Percentiles rank a stretch among this genome's conserved stretches.
Evolutionary conservation across 768 basidiomycete species (phyloP).

Genomic region (Xanthoconium stramineum): DNA sequence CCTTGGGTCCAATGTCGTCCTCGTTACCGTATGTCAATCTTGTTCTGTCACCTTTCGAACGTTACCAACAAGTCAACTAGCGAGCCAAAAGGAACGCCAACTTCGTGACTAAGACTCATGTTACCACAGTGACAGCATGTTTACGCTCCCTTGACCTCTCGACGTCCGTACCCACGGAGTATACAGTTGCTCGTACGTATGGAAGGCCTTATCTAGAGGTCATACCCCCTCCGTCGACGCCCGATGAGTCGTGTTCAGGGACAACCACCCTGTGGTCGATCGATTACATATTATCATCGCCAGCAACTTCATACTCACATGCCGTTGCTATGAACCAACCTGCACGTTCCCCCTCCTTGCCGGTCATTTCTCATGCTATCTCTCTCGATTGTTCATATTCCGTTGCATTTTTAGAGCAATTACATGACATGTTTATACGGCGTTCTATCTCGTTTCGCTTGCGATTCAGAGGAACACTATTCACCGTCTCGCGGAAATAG

Average conservation of each 20-base stretch:
- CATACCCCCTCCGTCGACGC: neutral
- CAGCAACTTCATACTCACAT: slow-evolving; percentile 1
- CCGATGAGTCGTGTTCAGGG: slow-evolving; percentile 4
- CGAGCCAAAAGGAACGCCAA: neutral
- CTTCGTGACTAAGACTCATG: neutral
- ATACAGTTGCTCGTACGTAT: neutral
- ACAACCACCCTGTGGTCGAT: neutral
- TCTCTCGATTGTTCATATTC: slow-evolving; percentile 4
- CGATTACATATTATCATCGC: slow-evolving; percentile 8
- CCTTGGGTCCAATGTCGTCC: neutral
- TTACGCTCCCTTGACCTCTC: too few species aligned
- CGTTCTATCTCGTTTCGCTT: neutral
- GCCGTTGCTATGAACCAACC: slow-evolving; percentile 5
- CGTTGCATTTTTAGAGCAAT: slow-evolving; percentile 1
- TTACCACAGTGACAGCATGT: neutral
- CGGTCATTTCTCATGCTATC: slow-evolving; percentile 5
- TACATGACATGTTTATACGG: slow-evolving; percentile 2
- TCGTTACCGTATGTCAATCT: slow-evolving; percentile 4
- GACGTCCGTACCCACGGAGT: neutral
- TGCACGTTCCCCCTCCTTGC: slow-evolving; percentile 1
- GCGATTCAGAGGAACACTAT: neutral
- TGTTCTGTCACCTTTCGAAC: neutral
- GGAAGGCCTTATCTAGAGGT: neutral
- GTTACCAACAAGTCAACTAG: neutral
- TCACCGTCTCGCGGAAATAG: slow-evolving; percentile 15